phyloP scores from a whole-genome alignment of 805 yeast species.

The Metschnikowia orientalis region DNA sequence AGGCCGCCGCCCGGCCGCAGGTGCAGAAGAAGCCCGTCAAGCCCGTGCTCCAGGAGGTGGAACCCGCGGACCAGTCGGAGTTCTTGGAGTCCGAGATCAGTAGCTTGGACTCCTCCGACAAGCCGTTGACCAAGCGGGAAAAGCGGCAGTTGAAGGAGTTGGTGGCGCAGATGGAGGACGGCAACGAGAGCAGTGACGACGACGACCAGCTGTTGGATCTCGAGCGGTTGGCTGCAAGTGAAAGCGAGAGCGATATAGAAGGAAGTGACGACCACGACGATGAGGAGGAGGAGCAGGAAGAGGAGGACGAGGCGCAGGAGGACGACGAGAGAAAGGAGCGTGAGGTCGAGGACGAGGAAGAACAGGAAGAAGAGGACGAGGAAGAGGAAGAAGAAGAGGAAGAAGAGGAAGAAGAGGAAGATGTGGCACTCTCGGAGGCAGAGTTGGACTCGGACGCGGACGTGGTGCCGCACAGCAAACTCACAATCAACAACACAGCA shows the following conservation, averaged over 20 bases:
- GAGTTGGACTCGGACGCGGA: constrained; percentile 94
- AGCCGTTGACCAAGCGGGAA: constrained; percentile 56
- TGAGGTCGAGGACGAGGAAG: constrained; percentile 27
- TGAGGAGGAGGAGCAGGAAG: constrained; percentile 14
- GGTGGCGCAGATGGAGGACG: constrained; percentile 29
- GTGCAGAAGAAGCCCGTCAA: constrained; percentile 10
- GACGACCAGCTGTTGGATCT: constrained; percentile 46
- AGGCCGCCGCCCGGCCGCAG: constrained; percentile 8
- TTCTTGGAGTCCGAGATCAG: constrained; percentile 43
- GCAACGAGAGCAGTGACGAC: constrained; percentile 33
- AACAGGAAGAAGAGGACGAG: constrained; percentile 30
- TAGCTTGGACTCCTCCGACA: constrained; percentile 12
- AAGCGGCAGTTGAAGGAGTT: constrained; percentile 55
- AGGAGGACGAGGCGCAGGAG: constrained; percentile 30
- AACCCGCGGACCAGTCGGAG: constrained; percentile 17
- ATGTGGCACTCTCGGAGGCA: constrained; percentile 83
- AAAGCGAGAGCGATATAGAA: constrained; percentile 39
- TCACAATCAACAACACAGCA: constrained; percentile 81
- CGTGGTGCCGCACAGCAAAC: constrained; percentile 84
- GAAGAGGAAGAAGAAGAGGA: constrained; percentile 46
- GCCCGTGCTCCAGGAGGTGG: constrained; percentile 14
- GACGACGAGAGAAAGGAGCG: too few species aligned
- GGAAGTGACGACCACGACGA: constrained; percentile 30
- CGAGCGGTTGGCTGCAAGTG: constrained; percentile 54
- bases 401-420: constrained; percentile 64